These are phyloP conservation scores for Coelastrella sp. DNA, from an alignment of 139 green algal genomes.

Conservation along the genomic window DNA sequence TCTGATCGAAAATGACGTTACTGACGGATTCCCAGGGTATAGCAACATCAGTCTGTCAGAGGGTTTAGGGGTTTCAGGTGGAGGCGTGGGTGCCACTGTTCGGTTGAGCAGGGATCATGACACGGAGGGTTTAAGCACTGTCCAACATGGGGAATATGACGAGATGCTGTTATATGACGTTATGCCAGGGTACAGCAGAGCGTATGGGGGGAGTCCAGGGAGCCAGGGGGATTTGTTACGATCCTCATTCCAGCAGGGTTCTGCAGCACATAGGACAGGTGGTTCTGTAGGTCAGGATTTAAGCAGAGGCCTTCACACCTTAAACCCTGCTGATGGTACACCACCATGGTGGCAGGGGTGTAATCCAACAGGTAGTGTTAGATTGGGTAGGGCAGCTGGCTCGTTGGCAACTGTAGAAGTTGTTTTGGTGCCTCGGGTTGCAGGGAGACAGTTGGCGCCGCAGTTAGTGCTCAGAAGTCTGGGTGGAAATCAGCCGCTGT, in stretches of 20 bases:
- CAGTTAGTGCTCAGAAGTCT: background rate
- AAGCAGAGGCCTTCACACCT: background rate
- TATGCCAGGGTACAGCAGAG: background rate
- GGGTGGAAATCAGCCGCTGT: background rate
- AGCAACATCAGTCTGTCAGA: background rate
- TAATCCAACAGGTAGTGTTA: slow-evolving; percentile 7
- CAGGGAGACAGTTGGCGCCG: background rate
- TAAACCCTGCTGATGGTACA: background rate
- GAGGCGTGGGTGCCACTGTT: background rate
- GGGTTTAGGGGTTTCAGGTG: background rate
- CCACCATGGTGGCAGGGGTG: slow-evolving; percentile 11
- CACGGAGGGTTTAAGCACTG: background rate
- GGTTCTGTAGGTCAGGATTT: background rate
- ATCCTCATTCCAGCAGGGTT: background rate
- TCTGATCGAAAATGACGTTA: background rate
- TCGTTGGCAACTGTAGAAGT: slow-evolving; percentile 27
- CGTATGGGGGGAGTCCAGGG: background rate
- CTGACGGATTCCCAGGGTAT: background rate
- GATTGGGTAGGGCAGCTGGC: slow-evolving; percentile 10
- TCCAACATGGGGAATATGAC: background rate
- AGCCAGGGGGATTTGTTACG: background rate
- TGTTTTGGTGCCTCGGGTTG: slow-evolving; percentile 8
- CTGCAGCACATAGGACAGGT: background rate
- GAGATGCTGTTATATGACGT: slow-evolving; percentile 33
- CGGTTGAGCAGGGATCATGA: background rate